Base-by-base conservation (phyloP, 169 alveolate species). In the Cryptosporidium andersoni region DNA sequence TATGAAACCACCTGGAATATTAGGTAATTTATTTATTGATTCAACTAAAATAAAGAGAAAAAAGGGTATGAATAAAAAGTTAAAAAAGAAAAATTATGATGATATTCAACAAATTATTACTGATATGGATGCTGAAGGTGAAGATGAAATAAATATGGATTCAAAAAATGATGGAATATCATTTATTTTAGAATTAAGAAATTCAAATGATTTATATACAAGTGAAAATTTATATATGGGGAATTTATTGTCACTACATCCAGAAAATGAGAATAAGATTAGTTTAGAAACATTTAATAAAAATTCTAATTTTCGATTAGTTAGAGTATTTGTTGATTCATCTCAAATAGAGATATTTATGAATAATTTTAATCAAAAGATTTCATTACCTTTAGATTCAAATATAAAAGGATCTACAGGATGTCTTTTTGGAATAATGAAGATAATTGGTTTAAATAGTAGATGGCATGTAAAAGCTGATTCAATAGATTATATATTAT, bases 151-250 rank as follows among this genome's bases (percentile, higher is more conserved):
- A 11, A 14, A 74, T 34, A 16, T 2, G 47, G 48, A 45, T 45
- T 37, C 2, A 9, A 16, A 55, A 1, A 45, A 37, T 58, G 40
- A 12, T 9, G 34, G 25, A 2, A 39, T 58, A 9, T 8, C 62
- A 2, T 74, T 74, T 43, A 52, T 47, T 48, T 64, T 74, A 11
- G 51, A 58, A 11, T 34, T 74, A 11, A 56, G 60, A 39, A 51
- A 53, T 48, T 58, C 47, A 25, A 66, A 74, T 11, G 49, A 56
- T 43, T 74, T 74, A 47, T 47, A 58, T 60, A 42, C 85, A 7
- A 74, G 64, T 40, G 67, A 74, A 48, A 39, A 45, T 36, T 62
- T 55, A 5, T 6, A 58, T 25, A 58, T 74, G 40, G 85, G 85
- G 11, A 9, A 60, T 8, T 45, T 74, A 60, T 48, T 45, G 0